Evolutionary conservation across 1,284 basidiomycete genomes (phyloP).

Genomic region (Cutaneotrichosporon cavernicola): DNA sequence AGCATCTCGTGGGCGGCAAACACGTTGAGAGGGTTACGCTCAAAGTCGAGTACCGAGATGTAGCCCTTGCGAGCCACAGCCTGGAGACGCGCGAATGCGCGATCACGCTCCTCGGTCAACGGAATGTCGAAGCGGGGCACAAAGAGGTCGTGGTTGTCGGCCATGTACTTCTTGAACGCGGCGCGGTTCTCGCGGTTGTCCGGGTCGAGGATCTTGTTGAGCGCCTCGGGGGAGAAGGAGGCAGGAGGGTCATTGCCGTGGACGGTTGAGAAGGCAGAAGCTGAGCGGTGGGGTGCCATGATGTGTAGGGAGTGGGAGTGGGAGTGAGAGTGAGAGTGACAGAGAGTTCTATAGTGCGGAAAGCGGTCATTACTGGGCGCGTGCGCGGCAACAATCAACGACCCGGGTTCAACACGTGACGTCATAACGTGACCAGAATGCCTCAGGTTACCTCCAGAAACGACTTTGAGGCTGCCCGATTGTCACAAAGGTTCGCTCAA

Average conservation of each 20-base stretch:
- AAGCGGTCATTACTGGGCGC: neutral
- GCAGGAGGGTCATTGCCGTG: slow-evolving; percentile 14
- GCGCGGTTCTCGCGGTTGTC: slow-evolving; percentile 21
- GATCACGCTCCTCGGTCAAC: slow-evolving; percentile 20
- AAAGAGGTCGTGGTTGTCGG: slow-evolving; percentile 16
- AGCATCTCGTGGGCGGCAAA: slow-evolving; percentile 22
- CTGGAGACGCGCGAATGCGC: slow-evolving; percentile 14
- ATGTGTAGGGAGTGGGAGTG: neutral
- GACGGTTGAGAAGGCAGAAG: slow-evolving; percentile 13
- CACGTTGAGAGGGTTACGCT: slow-evolving; percentile 24
- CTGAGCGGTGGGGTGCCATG: slow-evolving; percentile 13
- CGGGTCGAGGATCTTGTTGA: slow-evolving; percentile 22
- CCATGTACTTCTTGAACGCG: slow-evolving; percentile 17
- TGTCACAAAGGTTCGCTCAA: no score
- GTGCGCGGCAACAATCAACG: neutral
- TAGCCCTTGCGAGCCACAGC: slow-evolving; percentile 10
- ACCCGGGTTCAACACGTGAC: neutral
- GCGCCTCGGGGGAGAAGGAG: slow-evolving; percentile 13
- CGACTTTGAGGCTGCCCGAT: no score
- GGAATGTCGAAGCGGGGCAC: slow-evolving; percentile 24
- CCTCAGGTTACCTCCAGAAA: no score
- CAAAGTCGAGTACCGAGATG: slow-evolving; percentile 22
- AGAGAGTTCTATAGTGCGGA: neutral
- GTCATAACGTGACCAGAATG: neutral
- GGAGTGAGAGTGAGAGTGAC: neutral